Base-by-base conservation (phyloP, 805 yeast genomes). In the Limtongia smithiae region DNA sequence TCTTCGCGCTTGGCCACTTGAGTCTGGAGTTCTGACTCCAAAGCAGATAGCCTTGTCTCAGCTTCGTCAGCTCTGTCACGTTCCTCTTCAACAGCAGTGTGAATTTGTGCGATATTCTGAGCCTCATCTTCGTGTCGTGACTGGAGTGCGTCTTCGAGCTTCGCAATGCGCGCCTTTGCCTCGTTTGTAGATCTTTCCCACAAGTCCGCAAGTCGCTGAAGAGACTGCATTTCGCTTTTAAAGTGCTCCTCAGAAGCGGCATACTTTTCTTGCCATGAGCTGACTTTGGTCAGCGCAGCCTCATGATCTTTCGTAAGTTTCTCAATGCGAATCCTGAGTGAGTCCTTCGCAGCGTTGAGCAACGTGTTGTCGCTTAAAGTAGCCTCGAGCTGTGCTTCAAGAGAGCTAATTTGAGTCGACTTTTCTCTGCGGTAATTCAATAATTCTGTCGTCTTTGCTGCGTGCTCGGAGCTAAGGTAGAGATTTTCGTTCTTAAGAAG, bases 161-260 rank as follows among this genome's bases (percentile, higher is more conserved):
- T 77, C 0, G 63, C 60, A 6, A 84, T 73, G 48, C 90, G 71
- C 2, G 66, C 65, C 38, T 71, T 68, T 18, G 80, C 71, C 44
- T 81, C 83, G 2, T 71, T 70, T 5, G 78, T 73, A 0, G 80
- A 66, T 41, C 72, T 75, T 43, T 81, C 80, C 46, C 82, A 70
- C 15, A 85, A 67, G 37, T 76, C 79, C 4, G 79, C 69, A 34
- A 82, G 65, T 43, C 84, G 78, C 42, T 82, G 82, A 63, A 83
- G 86, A 39, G 78, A 66, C 1, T 78, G 64, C 67, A 81, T 75
- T 60, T 83, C 89, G 28, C 75, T 74, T 15, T 74, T 57, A 59
- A 79, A 80, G 32, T 74, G 76, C 31, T 74, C 78, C 55, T 79
- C 75, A 31, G 72, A 71, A 1, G 63, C 50, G 1, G 72, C 64